Evolutionary conservation across 2,329 filamentous ascomycete species (phyloP).

Genomic region (Phaeoacremonium minimum): DNA sequence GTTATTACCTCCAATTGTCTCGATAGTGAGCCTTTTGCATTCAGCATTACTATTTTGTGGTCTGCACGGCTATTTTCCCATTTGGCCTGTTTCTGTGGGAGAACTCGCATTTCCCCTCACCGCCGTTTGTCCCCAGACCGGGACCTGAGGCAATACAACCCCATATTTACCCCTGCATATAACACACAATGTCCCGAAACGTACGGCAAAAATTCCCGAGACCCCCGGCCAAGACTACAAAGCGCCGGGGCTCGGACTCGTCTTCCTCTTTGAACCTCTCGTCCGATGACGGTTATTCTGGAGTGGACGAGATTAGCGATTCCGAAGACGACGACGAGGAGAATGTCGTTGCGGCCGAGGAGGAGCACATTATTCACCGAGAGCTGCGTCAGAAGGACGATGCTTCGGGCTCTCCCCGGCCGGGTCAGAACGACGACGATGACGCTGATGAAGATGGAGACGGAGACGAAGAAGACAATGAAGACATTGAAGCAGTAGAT

Average conservation of each 20-base stretch:
- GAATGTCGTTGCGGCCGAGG: slow-evolving; percentile 73
- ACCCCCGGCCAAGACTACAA: slow-evolving; percentile 37
- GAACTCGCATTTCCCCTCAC: slow-evolving; percentile 18
- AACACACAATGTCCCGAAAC: slow-evolving; percentile 47
- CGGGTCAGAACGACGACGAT: slow-evolving; percentile 24
- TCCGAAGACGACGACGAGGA: slow-evolving; percentile 75
- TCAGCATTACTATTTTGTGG: too few relatives aligned
- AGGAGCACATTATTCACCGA: slow-evolving; percentile 62
- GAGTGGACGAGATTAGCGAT: slow-evolving; percentile 75
- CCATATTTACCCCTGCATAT: slow-evolving; percentile 16
- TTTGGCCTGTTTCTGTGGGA: not conserved
- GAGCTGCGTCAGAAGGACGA: slow-evolving; percentile 28
- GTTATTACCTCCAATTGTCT: too few relatives aligned
- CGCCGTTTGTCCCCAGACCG: slow-evolving; percentile 27
- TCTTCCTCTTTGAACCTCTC: slow-evolving; percentile 56
- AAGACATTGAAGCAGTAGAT: too few relatives aligned
- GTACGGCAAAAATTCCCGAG: slow-evolving; percentile 41
- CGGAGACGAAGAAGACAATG: slow-evolving; percentile 31
- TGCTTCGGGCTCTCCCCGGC: slow-evolving; percentile 45
- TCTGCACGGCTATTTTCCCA: not conserved
- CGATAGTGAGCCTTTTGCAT: too few relatives aligned
- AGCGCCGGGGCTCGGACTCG: slow-evolving; percentile 45
- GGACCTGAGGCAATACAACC: slow-evolving; percentile 5
- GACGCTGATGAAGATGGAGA: slow-evolving; percentile 25
- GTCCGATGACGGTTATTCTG: slow-evolving; percentile 69